phyloP scores from a whole-genome alignment of 345 rosid genomes.

The Eucalyptus tenuipes region DNA sequence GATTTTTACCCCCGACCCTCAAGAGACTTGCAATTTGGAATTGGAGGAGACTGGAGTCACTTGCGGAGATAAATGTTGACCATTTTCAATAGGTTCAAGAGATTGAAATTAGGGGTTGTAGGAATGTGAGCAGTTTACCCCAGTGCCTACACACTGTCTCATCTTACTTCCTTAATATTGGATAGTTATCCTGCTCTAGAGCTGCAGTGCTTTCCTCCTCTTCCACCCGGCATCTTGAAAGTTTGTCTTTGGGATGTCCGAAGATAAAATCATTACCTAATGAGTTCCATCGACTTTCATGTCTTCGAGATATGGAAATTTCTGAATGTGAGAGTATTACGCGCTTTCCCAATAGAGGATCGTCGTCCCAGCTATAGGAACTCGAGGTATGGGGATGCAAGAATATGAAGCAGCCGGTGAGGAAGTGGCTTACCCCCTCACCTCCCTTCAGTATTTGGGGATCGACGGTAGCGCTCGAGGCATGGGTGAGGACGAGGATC shows the following conservation, averaged over 20 bases:
- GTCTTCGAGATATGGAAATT: neutral
- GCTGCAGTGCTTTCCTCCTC: neutral
- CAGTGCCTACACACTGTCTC: neutral
- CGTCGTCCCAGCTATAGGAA: neutral
- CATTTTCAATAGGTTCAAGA: neutral
- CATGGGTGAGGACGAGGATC: neutral
- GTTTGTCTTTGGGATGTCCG: neutral
- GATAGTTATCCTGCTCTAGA: neutral
- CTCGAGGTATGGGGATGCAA: neutral
- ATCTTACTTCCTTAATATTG: neutral
- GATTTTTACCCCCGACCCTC: neutral
- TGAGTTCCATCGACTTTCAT: neutral
- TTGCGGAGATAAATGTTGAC: neutral
- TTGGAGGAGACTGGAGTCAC: neutral
- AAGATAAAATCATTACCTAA: neutral
- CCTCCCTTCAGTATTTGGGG: neutral
- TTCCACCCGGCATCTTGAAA: accelerated
- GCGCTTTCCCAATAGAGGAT: neutral
- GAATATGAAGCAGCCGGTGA: neutral
- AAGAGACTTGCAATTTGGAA: neutral
- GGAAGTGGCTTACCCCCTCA: neutral
- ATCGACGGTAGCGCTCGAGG: neutral
- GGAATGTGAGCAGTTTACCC: neutral
- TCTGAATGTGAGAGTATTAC: neutral
- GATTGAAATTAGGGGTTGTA: neutral